phyloP scores from a whole-genome alignment of 306 rosid species.

The Mucuna pruriens region DNA sequence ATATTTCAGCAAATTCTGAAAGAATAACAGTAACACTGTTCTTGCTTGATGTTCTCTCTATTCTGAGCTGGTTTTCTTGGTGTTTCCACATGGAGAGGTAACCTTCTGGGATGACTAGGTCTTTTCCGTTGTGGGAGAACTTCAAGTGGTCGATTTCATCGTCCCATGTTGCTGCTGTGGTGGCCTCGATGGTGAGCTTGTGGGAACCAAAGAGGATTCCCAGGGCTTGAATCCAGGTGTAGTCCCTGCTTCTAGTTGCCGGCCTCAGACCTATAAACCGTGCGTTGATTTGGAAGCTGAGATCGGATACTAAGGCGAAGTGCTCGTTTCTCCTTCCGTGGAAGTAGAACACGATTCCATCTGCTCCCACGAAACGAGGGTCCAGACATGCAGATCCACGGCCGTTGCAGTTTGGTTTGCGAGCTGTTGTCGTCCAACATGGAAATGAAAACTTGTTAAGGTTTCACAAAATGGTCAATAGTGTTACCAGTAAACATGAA shows the following conservation, averaged over 20 bases:
- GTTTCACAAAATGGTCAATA: background rate
- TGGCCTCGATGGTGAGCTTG: slow-evolving; percentile 67
- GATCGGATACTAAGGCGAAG: slow-evolving; percentile 72
- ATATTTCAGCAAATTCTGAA: slow-evolving; percentile 65
- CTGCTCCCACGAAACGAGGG: slow-evolving; percentile 87
- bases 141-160: slow-evolving; percentile 57
- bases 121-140: slow-evolving; percentile 56
- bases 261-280: slow-evolving; percentile 83
- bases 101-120: slow-evolving; percentile 57
- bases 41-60: slow-evolving; percentile 68
- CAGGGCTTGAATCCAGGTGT: slow-evolving; percentile 88
- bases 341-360: slow-evolving; percentile 83
- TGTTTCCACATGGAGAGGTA: slow-evolving; percentile 60
- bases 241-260: slow-evolving; percentile 60
- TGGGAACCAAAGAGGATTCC: slow-evolving; percentile 66
- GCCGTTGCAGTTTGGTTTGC: slow-evolving; percentile 70
- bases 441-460: slow-evolving; percentile 13
- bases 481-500: too few relatives aligned
- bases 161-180: slow-evolving; percentile 56
- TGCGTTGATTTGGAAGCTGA: slow-evolving; percentile 72
- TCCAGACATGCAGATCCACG: slow-evolving; percentile 88
- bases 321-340: slow-evolving; percentile 76
- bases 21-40: slow-evolving; percentile 61
- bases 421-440: slow-evolving; percentile 43
- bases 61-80: slow-evolving; percentile 42